These are phyloP conservation scores for Epicoccum nigrum DNA, from an alignment of 2,329 filamentous ascomycete genomes.

Conservation along the genomic window DNA sequence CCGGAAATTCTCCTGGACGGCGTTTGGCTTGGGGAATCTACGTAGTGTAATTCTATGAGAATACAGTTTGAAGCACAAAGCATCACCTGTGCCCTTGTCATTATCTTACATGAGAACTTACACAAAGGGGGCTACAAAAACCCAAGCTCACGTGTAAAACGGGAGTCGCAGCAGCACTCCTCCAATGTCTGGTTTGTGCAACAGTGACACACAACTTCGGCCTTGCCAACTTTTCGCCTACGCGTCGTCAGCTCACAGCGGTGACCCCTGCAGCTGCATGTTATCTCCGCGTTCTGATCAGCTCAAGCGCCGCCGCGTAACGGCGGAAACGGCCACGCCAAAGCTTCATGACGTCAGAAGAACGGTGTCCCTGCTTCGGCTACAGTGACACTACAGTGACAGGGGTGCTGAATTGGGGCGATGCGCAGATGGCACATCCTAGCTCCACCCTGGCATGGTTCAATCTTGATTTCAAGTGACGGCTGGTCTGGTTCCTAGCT, in stretches of 20 bases:
- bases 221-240: slow-evolving; percentile 30
- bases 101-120: background rate
- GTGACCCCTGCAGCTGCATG: slow-evolving; percentile 9
- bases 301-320: slow-evolving; percentile 13
- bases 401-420: slow-evolving; percentile 16
- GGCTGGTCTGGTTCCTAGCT: slow-evolving; percentile 21
- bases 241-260: slow-evolving; percentile 28
- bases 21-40: slow-evolving; percentile 29
- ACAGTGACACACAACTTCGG: slow-evolving; percentile 5
- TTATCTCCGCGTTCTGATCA: slow-evolving; percentile 7
- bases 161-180: slow-evolving; percentile 3
- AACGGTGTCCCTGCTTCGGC: slow-evolving; percentile 13
- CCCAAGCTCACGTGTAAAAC: background rate
- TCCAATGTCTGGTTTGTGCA: slow-evolving; percentile 6
- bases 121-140: too few relatives aligned
- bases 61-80: background rate
- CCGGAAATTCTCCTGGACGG: slow-evolving; percentile 25
- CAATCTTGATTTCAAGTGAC: slow-evolving; percentile 48
- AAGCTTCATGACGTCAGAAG: slow-evolving; percentile 31
- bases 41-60: slow-evolving; percentile 29
- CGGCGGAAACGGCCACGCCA: slow-evolving; percentile 18
- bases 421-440: slow-evolving; percentile 24
- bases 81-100: background rate
- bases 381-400: slow-evolving; percentile 5
- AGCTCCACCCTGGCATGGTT: slow-evolving; percentile 29